Evolutionary conservation across 352 stramenopile genomes (phyloP), one percentile per base, ranked within the genome.

Genomic region (Phytophthora citricola): DNA sequence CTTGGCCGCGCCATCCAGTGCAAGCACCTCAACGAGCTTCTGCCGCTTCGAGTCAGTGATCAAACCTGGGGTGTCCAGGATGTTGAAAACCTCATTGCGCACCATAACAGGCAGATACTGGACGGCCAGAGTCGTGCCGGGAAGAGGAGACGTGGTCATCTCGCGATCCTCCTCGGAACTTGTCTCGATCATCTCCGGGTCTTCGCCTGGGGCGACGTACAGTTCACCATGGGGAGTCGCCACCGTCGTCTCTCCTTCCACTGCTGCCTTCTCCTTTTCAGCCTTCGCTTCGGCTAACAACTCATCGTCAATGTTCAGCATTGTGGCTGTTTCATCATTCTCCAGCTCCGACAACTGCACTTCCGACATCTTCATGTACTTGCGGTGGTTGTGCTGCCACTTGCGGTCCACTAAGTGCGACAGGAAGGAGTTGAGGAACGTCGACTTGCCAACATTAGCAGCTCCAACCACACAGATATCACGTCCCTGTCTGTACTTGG

Each of bases 391-490:
- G 66, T 93, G 85, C 60, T 92, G 79, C 85, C 85, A 93, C 72
- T 93, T 93, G 64, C 83, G 83, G 36, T 91, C 81, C 32, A 87
- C 72, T n/a, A 95, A 52, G 41, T 83, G 85, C 49, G 90, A 82
- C 66, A 98, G 79, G 52, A 97, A 85, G 44, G 89, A 87, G 75
- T 98, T 98, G 24, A 98, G 75, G 62, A 98, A 98, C 45, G 90
- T 97, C 52, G 81, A 95, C 71, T 98, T 98, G 62, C 93, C 93
- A 7, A 96, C 93, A 66, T 98, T 98, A 15, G 92, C 93, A 6
- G 92, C 89, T 32, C 93, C 93, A 3, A 98, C 83, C 0, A 98
- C 89, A 71, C 95, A 97, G 24, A 98, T 78, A 62, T 97, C 92
- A 11, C 89, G 78, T 29, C 85, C 80, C 44, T 97, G 69, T 38